phyloP scores from a whole-genome alignment of 345 rosid species.

The Lepidium aucheri region DNA sequence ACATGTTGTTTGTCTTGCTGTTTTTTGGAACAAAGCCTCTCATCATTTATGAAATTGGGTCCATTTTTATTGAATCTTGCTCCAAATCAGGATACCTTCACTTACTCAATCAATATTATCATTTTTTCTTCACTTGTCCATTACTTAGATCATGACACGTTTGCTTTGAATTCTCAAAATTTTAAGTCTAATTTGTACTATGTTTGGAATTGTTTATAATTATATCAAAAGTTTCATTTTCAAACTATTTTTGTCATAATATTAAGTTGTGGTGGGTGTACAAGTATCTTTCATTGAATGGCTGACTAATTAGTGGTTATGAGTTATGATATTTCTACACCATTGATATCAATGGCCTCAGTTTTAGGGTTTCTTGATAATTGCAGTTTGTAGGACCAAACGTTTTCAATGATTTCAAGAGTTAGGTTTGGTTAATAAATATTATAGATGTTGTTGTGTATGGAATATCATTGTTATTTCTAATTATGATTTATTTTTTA shows the following conservation, averaged over 20 bases:
- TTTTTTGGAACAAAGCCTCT: conserved; percentile 16
- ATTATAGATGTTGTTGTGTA: too few species aligned
- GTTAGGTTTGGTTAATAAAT: too few species aligned
- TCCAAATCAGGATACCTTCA: conserved; percentile 26
- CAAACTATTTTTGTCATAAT: too few species aligned
- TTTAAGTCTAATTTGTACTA: neutral
- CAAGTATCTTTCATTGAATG: neutral
- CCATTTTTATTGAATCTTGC: conserved; percentile 13
- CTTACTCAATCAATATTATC: conserved; percentile 7
- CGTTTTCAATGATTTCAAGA: neutral
- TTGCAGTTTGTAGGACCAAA: neutral
- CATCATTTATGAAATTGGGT: conserved; percentile 21
- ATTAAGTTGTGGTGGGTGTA: neutral
- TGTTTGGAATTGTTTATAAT: neutral
- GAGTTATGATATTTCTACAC: neutral
- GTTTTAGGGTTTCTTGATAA: neutral
- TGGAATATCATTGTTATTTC: too few species aligned
- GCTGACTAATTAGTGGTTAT: neutral
- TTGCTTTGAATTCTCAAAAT: neutral
- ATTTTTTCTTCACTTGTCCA: conserved; percentile 11
- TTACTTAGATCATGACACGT: conserved; percentile 9
- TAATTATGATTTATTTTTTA: too few species aligned
- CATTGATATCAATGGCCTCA: neutral
- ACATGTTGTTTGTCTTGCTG: conserved; percentile 28
- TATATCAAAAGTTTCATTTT: neutral